Conservation (phyloP, 495 filamentous ascomycete species). For the Glutinoglossum americanum region DNA sequence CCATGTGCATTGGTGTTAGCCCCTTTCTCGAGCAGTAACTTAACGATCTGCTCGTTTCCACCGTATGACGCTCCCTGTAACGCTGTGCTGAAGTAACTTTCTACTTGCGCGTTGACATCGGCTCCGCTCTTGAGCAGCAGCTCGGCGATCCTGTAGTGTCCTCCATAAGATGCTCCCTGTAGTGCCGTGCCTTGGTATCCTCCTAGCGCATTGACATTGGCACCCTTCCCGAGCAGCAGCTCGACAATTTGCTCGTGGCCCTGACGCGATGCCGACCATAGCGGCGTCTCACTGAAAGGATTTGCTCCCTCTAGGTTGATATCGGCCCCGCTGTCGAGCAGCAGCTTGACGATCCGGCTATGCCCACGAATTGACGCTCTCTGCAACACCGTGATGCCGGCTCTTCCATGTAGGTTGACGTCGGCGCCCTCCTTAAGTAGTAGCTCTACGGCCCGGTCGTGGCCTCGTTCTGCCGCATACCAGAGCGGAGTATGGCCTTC, state of each 20-base stretch:
- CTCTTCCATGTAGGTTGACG: neutral
- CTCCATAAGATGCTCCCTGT: conserved; percentile 10
- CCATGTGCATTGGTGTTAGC: neutral
- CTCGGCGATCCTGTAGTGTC: conserved; percentile 6
- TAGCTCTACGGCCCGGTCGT: neutral
- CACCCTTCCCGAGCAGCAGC: neutral
- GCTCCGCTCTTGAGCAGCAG: conserved; percentile 13
- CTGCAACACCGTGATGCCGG: neutral
- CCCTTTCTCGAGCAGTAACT: neutral
- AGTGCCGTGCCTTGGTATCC: conserved; percentile 8
- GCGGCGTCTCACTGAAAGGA: conserved; percentile 7
- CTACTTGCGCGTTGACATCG: conserved; percentile 9
- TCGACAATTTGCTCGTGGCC: neutral
- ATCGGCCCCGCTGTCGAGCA: conserved; percentile 7
- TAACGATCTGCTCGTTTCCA: neutral
- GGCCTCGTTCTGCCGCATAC: too few species aligned
- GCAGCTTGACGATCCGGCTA: neutral
- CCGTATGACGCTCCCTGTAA: conserved; percentile 13
- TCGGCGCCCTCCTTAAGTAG: neutral
- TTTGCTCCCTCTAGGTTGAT: conserved; percentile 9
- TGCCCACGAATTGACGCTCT: neutral
- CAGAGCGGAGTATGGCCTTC: too few species aligned
- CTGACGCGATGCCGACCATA: conserved; percentile 5
- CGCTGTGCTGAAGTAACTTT: conserved; percentile 9
- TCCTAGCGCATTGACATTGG: neutral